These are phyloP conservation scores for Mortierella sp. DNA, from an alignment of 371 early-diverging fungal species.

Conservation along the genomic window DNA sequence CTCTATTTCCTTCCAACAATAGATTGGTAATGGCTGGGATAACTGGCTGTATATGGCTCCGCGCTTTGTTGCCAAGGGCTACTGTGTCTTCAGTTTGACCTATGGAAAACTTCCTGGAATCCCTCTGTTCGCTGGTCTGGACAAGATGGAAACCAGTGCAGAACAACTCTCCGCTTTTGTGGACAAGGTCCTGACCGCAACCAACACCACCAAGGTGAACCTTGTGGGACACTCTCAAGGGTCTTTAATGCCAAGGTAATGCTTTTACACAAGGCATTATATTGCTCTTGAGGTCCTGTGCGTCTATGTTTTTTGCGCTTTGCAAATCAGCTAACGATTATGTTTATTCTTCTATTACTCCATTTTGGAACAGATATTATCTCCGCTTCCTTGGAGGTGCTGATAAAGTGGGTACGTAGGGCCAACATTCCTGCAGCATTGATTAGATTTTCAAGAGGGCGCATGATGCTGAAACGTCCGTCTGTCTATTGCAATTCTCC, in stretches of 20 bases:
- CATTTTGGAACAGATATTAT: too few species aligned
- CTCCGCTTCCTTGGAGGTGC: constrained; percentile 43
- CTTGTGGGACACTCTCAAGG: constrained; percentile 51
- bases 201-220: constrained; percentile 49
- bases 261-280: too few species aligned
- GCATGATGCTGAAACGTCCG: too few species aligned
- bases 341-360: too few species aligned
- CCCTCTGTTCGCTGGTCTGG: constrained; percentile 48
- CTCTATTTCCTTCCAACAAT: background rate
- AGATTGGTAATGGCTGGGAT: constrained; percentile 48
- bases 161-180: constrained; percentile 36
- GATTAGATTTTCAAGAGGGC: too few species aligned
- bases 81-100: constrained; percentile 45
- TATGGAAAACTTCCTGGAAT: constrained; percentile 37
- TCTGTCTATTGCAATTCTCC: background rate
- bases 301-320: too few species aligned
- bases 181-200: constrained; percentile 47
- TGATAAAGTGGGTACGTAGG: constrained; percentile 35
- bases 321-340: too few species aligned
- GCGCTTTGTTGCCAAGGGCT: constrained; percentile 28
- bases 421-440: too few species aligned
- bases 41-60: constrained; percentile 53
- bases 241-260: constrained; percentile 44
- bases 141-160: constrained; percentile 47
- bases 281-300: too few species aligned